Percentiles rank a stretch among this genome's conserved stretches.
These are phyloP conservation scores for Quercus wislizeni DNA, from an alignment of 306 rosid species.

Conservation along the genomic window DNA sequence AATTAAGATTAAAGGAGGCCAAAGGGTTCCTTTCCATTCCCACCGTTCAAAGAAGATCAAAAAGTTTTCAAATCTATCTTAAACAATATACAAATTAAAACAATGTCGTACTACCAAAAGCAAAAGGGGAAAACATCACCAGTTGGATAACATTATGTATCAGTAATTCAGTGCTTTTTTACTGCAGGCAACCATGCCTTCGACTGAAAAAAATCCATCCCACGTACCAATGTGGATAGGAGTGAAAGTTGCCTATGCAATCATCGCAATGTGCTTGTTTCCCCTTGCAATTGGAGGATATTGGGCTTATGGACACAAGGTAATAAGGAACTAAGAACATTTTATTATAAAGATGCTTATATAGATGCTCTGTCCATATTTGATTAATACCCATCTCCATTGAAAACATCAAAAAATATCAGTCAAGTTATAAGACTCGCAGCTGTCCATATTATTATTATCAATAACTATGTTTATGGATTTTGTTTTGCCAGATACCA, in stretches of 20 bases:
- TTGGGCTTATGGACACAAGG: constrained; percentile 53
- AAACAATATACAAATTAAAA: background rate
- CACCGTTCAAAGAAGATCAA: background rate
- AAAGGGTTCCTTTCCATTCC: background rate
- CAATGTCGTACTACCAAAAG: background rate
- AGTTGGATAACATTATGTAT: background rate
- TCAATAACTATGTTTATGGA: too few species aligned
- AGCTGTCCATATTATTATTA: too few species aligned
- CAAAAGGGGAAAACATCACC: background rate
- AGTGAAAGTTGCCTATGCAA: constrained; percentile 36
- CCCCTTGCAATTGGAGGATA: constrained; percentile 56
- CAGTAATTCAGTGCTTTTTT: background rate
- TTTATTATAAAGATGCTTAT: too few species aligned
- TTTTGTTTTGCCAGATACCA: constrained; percentile 32
- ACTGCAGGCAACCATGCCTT: constrained; percentile 61
- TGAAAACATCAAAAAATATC: too few species aligned
- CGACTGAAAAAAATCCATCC: constrained; percentile 53
- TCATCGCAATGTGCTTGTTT: constrained; percentile 42
- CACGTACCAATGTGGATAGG: constrained; percentile 62
- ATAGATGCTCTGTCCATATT: too few species aligned
- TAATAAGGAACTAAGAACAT: background rate
- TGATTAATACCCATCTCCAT: too few species aligned
- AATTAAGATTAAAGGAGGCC: background rate
- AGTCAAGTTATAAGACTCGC: too few species aligned
- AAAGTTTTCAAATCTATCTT: background rate